These are phyloP conservation scores for Chlorella sp. DNA, from an alignment of 139 green algal species.

Conservation along the genomic window DNA sequence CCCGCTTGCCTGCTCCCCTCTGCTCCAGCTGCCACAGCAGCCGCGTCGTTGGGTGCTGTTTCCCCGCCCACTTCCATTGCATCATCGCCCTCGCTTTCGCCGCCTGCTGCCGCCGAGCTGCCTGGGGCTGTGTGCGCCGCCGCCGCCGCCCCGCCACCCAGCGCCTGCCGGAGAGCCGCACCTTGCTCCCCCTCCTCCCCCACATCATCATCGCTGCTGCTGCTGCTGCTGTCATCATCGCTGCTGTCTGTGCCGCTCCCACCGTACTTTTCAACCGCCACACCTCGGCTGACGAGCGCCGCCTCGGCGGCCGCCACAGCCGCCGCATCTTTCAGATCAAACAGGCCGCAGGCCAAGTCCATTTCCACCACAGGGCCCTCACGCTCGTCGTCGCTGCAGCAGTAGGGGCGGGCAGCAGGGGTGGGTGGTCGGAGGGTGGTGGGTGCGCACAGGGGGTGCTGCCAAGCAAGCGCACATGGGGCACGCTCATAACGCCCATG, in stretches of 20 bases:
- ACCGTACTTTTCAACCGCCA: not conserved
- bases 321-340: slow-evolving; percentile 47
- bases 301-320: slow-evolving; percentile 48
- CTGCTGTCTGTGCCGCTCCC: not conserved
- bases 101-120: not conserved
- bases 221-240: not conserved
- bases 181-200: not conserved
- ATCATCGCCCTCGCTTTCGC: not conserved
- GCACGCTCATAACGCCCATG: not conserved
- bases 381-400: slow-evolving; percentile 30
- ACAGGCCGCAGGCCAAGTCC: slow-evolving; percentile 55
- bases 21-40: not conserved
- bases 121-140: not conserved
- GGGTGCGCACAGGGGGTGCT: not conserved
- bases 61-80: not conserved
- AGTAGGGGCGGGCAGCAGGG: not conserved
- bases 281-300: not conserved
- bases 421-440: not conserved
- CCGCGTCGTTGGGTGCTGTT: not conserved
- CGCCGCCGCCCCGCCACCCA: not conserved
- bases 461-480: not conserved
- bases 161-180: not conserved
- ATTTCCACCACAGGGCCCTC: slow-evolving; percentile 37
- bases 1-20: not conserved
- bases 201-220: not conserved